Conservation (phyloP, 208 protist species). For the Leptomonas pyrrhocoris region DNA sequence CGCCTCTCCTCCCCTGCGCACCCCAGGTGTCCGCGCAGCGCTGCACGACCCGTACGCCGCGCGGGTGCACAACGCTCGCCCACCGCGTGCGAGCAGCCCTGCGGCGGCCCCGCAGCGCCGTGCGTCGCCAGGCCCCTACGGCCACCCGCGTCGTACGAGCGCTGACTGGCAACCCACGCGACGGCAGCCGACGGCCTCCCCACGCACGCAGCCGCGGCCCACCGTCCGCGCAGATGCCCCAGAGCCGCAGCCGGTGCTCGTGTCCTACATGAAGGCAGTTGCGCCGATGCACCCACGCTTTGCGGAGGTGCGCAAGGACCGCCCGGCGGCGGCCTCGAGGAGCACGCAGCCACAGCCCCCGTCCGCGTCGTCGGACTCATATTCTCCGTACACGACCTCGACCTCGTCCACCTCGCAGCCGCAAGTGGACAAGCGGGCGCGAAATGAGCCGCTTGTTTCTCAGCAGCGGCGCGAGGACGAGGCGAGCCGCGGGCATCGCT, state of each 20-base stretch:
- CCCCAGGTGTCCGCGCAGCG: background rate
- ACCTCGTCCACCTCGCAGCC: background rate
- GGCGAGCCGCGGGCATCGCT: too few relatives aligned
- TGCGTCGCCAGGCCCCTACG: slow-evolving; percentile 11
- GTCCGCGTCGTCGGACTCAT: slow-evolving; percentile 5
- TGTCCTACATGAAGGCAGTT: slow-evolving; percentile 6
- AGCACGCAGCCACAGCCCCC: background rate
- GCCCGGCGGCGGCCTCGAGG: background rate
- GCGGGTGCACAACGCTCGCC: background rate
- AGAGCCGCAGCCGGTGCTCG: slow-evolving; percentile 4
- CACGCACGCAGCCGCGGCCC: background rate
- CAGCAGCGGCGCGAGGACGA: background rate
- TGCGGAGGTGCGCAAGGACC: slow-evolving; percentile 3
- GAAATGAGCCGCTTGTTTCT: background rate
- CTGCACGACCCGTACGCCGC: slow-evolving; percentile 17
- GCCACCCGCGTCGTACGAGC: background rate
- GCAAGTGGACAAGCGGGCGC: background rate
- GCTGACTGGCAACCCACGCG: background rate
- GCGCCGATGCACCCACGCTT: slow-evolving; percentile 16
- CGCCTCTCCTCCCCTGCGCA: background rate
- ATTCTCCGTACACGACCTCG: slow-evolving; percentile 2
- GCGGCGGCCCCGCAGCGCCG: background rate
- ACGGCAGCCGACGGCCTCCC: background rate
- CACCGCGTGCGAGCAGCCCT: background rate
- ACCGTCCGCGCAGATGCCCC: too few relatives aligned